Percentiles rank a stretch among this genome's conserved stretches.
Conservation (phyloP, 2,329 filamentous ascomycete species). For the Nannizziopsis barbatae region DNA sequence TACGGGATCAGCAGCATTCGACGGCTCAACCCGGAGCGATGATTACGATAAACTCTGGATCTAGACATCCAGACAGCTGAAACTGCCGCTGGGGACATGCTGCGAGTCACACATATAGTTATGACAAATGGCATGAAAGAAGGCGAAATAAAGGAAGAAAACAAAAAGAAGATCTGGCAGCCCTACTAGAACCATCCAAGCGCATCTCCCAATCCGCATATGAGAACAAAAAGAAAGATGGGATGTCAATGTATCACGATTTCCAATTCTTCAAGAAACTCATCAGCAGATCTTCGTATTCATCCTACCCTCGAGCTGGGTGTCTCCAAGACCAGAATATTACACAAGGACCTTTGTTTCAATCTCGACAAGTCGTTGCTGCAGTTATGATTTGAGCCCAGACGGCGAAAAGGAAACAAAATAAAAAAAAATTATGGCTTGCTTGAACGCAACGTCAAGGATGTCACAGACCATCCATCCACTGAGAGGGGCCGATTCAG, state of each 20-base stretch:
- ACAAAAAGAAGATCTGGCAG: no score
- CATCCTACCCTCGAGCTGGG: neutral
- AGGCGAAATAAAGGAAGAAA: no score
- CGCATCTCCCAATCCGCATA: no score
- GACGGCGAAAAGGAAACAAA: neutral
- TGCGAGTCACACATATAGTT: neutral
- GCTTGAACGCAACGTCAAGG: slow-evolving; percentile 2
- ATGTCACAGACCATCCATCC: slow-evolving; percentile 10
- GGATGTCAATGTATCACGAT: no score
- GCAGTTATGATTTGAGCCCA: neutral
- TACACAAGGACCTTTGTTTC: slow-evolving; percentile 2
- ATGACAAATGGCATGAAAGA: no score
- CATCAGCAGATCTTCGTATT: slow-evolving; percentile 5
- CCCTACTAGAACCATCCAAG: no score
- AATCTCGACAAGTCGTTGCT: neutral
- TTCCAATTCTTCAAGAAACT: neutral
- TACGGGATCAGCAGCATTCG: no score
- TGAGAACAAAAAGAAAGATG: no score
- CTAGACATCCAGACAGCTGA: neutral
- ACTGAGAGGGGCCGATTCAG: neutral
- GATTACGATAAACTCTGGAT: no score
- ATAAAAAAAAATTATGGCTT: neutral
- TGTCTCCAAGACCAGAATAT: neutral
- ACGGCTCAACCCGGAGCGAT: no score
- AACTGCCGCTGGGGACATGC: slow-evolving; percentile 1